phyloP scores from a whole-genome alignment of 805 yeast species.

The Saturnispora serradocipensis region DNA sequence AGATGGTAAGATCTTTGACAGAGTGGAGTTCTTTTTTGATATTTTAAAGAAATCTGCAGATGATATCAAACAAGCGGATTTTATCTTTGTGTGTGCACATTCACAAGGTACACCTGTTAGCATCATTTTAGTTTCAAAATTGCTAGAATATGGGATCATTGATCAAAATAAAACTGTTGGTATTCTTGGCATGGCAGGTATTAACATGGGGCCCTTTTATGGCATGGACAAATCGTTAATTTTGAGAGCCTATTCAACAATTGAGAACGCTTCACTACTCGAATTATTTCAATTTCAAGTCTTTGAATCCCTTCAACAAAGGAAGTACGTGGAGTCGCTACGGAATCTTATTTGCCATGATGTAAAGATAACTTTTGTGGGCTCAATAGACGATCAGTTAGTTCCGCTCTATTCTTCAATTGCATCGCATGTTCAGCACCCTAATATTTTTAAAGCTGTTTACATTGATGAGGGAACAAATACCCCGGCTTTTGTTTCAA shows the following conservation, averaged over 20 bases:
- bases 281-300: constrained; percentile 87
- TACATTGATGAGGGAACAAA: constrained; percentile 77
- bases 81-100: constrained; percentile 85
- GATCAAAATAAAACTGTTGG: constrained; percentile 45
- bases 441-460: constrained; percentile 81
- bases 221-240: constrained; percentile 80
- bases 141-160: constrained; percentile 53
- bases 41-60: constrained; percentile 58
- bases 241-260: constrained; percentile 80
- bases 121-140: constrained; percentile 61
- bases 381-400: constrained; percentile 87
- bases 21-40: constrained; percentile 74
- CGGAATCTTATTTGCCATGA: constrained; percentile 56
- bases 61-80: constrained; percentile 50
- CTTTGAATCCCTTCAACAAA: constrained; percentile 61
- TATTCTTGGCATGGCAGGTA: constrained; percentile 89
- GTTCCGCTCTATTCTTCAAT: constrained; percentile 88
- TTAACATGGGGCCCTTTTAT: constrained; percentile 87
- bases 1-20: constrained; percentile 81
- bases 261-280: constrained; percentile 77
- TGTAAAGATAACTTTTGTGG: constrained; percentile 73
- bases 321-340: constrained; percentile 59
- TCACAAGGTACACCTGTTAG: constrained; percentile 96
- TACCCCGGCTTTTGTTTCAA: constrained; percentile 71
- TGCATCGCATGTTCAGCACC: constrained; percentile 77